phyloP scores from a whole-genome alignment of 2,329 filamentous ascomycete species.

The Fusarium neocosmosporiellum region DNA sequence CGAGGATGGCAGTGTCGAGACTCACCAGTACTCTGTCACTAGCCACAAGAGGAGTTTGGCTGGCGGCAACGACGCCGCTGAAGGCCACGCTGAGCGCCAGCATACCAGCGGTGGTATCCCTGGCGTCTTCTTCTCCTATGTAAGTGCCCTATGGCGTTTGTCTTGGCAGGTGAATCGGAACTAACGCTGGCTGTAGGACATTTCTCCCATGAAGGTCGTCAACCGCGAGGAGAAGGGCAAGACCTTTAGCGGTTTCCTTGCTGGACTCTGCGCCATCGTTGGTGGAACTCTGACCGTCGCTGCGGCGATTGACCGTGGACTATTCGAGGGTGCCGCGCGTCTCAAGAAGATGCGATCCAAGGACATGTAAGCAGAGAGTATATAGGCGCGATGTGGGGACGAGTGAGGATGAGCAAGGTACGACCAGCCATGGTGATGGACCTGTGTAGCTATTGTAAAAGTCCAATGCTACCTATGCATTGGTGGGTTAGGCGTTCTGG shows the following conservation, averaged over 20 bases:
- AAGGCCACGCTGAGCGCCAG: conserved; percentile 91
- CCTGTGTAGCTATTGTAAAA: conserved; percentile 38
- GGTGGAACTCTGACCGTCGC: conserved; percentile 96
- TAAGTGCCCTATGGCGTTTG: conserved; percentile 61
- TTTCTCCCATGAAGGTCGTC: conserved; percentile 99
- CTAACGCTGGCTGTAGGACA: conserved; percentile 71
- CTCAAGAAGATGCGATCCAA: conserved; percentile 87
- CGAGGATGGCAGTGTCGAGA: conserved; percentile 86
- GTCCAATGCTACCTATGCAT: conserved; percentile 37
- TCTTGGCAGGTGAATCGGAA: not conserved
- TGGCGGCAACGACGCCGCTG: conserved; percentile 85
- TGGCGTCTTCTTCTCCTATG: conserved; percentile 98
- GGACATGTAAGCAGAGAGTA: conserved; percentile 57
- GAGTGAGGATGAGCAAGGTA: conserved; percentile 24
- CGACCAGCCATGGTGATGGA: conserved; percentile 8
- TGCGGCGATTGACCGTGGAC: conserved; percentile 87
- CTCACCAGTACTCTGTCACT: conserved; percentile 98
- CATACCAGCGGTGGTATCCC: conserved; percentile 94
- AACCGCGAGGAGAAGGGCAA: conserved; percentile 93
- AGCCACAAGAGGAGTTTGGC: conserved; percentile 90
- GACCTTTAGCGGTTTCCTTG: conserved; percentile 90
- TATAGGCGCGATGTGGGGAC: conserved; percentile 1
- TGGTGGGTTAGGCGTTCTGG: conserved; percentile 43
- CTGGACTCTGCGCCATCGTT: conserved; percentile 92
- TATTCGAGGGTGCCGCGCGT: conserved; percentile 88